Evolutionary conservation across 208 protist genomes (phyloP).

Genomic region (Acanthamoeba lenticulata): DNA sequence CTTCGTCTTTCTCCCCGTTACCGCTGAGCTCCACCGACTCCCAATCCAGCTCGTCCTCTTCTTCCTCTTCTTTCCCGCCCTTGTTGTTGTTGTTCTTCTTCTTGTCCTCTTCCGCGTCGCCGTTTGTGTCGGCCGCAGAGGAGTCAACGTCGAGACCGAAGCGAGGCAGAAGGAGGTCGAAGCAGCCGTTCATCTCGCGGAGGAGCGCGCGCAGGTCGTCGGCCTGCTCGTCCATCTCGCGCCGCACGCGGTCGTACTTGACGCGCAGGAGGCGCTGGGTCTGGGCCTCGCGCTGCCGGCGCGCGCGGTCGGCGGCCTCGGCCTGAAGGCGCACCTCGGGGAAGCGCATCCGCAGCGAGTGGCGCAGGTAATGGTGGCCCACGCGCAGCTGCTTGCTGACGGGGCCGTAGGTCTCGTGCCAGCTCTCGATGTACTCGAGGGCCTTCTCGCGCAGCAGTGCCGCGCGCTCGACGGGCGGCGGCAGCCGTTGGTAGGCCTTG

Average conservation of each 20-base stretch:
- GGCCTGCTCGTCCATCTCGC: not conserved
- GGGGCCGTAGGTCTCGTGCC: not conserved
- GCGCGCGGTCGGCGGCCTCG: not conserved
- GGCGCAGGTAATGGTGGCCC: not conserved
- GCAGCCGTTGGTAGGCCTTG: not conserved
- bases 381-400: constrained; percentile 10
- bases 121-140: not conserved
- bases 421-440: constrained; percentile 23
- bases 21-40: not conserved
- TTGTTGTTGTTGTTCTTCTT: not conserved
- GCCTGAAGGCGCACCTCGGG: constrained; percentile 3
- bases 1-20: too few relatives aligned
- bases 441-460: not conserved
- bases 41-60: not conserved
- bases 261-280: constrained; percentile 12
- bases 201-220: not conserved
- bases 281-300: not conserved
- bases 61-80: not conserved
- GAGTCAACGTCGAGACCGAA: not conserved
- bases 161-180: not conserved
- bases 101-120: not conserved
- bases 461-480: not conserved
- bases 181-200: not conserved
- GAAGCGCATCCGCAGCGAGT: not conserved
- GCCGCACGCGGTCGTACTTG: not conserved